These are phyloP conservation scores for Plasmodium sp. DNA, from an alignment of 169 alveolate genomes.

Conservation along the genomic window DNA sequence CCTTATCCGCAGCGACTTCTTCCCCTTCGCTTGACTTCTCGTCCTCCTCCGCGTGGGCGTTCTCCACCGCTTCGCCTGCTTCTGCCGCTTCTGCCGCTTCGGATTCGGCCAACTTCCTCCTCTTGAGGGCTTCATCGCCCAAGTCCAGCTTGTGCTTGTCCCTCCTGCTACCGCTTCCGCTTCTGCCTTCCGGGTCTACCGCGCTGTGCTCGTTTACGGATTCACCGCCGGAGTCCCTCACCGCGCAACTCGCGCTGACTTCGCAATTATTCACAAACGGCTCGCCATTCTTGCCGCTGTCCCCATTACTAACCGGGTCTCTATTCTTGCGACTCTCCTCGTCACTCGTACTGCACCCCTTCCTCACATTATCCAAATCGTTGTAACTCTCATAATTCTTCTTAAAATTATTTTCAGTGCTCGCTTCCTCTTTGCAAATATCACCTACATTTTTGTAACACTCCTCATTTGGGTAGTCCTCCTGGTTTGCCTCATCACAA, in stretches of 20 bases:
- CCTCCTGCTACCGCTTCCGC: background rate
- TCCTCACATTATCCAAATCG: background rate
- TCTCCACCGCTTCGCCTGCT: background rate
- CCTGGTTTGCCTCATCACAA: background rate
- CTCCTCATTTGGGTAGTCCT: background rate
- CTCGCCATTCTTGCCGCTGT: background rate
- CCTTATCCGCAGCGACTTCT: slow-evolving; percentile 9
- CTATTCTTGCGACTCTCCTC: background rate
- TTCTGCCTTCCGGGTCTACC: background rate
- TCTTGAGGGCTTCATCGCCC: background rate
- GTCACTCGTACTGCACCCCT: background rate
- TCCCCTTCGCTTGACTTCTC: slow-evolving; percentile 10
- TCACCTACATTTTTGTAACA: background rate
- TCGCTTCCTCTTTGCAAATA: background rate
- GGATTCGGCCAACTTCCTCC: slow-evolving; percentile 2
- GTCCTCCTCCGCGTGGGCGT: background rate
- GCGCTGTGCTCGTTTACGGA: background rate
- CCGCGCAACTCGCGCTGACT: background rate
- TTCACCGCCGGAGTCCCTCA: background rate
- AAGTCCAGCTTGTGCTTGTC: background rate
- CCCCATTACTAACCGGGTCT: background rate
- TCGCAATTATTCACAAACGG: slow-evolving; percentile 1
- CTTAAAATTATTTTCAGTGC: background rate
- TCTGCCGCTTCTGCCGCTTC: background rate
- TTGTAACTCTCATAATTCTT: background rate